Evolutionary conservation across 2,329 filamentous ascomycete species (phyloP).

Genomic region (Dactylellina haptotyla): DNA sequence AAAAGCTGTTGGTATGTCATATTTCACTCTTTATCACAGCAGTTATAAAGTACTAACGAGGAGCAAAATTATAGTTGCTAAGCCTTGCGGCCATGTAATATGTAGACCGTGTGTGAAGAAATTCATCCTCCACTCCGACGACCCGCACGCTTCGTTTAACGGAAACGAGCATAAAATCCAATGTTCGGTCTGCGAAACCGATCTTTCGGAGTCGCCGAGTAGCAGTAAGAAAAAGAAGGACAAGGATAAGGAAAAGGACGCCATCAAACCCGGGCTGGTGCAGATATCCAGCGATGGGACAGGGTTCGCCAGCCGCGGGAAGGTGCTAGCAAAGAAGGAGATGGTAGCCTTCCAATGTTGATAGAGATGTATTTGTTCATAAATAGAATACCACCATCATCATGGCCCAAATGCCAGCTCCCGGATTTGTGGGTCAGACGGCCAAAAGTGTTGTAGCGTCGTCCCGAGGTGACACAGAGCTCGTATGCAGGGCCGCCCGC

Average conservation of each 20-base stretch:
- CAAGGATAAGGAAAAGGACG: conserved; percentile 66
- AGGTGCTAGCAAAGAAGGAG: conserved; percentile 76
- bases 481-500: background rate
- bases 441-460: no score
- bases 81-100: conserved; percentile 89
- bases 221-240: conserved; percentile 59
- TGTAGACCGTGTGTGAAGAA: conserved; percentile 85
- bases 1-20: conserved; percentile 72
- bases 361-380: no score
- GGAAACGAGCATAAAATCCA: conserved; percentile 67
- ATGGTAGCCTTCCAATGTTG: conserved; percentile 86
- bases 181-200: conserved; percentile 88
- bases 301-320: conserved; percentile 87
- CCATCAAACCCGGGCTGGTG: conserved; percentile 76
- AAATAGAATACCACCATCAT: no score
- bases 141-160: conserved; percentile 69
- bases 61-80: conserved; percentile 68
- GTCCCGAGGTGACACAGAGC: background rate
- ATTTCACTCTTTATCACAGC: background rate
- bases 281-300: conserved; percentile 87
- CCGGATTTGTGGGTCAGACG: no score
- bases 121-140: conserved; percentile 75
- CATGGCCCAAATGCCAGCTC: no score
- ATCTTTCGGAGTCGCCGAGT: conserved; percentile 71
- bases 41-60: background rate